Evolutionary conservation across 1,284 basidiomycete genomes (phyloP).

Genomic region (Psilocybe mexicana): DNA sequence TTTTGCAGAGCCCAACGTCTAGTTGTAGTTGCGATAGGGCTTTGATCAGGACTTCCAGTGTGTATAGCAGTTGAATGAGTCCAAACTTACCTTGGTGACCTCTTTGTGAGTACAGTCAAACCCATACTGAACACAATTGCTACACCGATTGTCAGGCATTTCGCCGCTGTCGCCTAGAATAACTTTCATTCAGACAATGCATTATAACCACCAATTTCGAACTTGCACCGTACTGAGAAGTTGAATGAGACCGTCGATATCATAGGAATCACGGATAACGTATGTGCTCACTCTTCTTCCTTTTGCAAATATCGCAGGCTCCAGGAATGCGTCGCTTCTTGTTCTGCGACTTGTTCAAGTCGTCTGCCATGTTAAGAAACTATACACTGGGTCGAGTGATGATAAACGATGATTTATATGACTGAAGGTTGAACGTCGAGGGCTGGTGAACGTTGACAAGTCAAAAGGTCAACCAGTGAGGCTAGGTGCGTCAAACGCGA

Average conservation of each 20-base stretch:
- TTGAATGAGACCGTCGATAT: neutral
- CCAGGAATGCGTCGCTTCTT: slow-evolving; percentile 40
- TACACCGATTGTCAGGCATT: slow-evolving; percentile 40
- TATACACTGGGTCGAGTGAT: neutral
- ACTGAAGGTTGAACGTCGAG: neutral
- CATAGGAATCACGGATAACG: neutral
- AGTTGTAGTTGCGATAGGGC: neutral
- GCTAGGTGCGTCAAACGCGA: too few relatives aligned
- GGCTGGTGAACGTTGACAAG: neutral
- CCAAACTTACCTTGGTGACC: slow-evolving; percentile 37
- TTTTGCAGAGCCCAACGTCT: slow-evolving; percentile 43
- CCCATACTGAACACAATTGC: slow-evolving; percentile 37
- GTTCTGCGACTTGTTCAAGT: slow-evolving; percentile 15
- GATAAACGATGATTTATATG: neutral
- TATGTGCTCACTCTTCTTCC: slow-evolving; percentile 39
- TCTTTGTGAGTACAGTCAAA: slow-evolving; percentile 44
- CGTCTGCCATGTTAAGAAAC: neutral
- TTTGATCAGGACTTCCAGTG: neutral
- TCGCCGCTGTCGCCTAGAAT: slow-evolving; percentile 41
- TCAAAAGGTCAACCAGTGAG: neutral
- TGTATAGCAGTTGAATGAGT: neutral
- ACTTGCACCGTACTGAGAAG: slow-evolving; percentile 37
- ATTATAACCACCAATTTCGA: slow-evolving; percentile 2
- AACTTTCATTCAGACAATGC: neutral
- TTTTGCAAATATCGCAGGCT: slow-evolving; percentile 42